Conservation (phyloP, 2,329 filamentous ascomycete genomes). For the Nemania diffusa region DNA sequence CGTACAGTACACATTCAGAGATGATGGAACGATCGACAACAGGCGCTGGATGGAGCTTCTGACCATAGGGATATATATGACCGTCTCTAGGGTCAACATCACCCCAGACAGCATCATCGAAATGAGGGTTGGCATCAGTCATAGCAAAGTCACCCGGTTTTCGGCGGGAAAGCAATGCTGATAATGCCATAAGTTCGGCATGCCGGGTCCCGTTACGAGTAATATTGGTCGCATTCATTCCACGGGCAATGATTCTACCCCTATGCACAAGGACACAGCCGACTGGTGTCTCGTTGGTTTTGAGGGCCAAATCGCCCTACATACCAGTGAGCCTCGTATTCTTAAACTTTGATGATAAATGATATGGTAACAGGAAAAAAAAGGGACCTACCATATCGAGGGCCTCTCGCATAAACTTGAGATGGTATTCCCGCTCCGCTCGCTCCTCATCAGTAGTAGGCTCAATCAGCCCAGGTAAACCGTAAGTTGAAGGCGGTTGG, state of each 20-base stretch:
- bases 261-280: slow-evolving; percentile 92
- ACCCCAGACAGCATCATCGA: slow-evolving; percentile 57
- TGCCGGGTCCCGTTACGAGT: slow-evolving; percentile 92
- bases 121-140: slow-evolving; percentile 41
- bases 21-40: slow-evolving; percentile 75
- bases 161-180: slow-evolving; percentile 61
- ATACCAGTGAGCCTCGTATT: slow-evolving; percentile 40
- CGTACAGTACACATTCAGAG: slow-evolving; percentile 81
- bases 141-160: slow-evolving; percentile 44
- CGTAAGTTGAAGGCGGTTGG: slow-evolving; percentile 35
- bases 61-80: slow-evolving; percentile 70
- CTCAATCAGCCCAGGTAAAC: slow-evolving; percentile 49
- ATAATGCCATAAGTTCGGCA: slow-evolving; percentile 91
- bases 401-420: slow-evolving; percentile 83
- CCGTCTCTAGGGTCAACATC: slow-evolving; percentile 65
- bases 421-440: slow-evolving; percentile 57
- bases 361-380: not conserved
- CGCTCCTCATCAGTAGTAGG: slow-evolving; percentile 50
- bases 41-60: slow-evolving; percentile 64
- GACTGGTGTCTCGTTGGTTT: slow-evolving; percentile 91
- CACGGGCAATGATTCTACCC: slow-evolving; percentile 81
- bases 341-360: not conserved
- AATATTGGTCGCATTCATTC: slow-evolving; percentile 97
- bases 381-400: slow-evolving; percentile 76
- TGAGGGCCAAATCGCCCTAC: slow-evolving; percentile 85